Conservation (phyloP, 768 basidiomycete genomes). For the Goffeauzyma gilvescens region DNA sequence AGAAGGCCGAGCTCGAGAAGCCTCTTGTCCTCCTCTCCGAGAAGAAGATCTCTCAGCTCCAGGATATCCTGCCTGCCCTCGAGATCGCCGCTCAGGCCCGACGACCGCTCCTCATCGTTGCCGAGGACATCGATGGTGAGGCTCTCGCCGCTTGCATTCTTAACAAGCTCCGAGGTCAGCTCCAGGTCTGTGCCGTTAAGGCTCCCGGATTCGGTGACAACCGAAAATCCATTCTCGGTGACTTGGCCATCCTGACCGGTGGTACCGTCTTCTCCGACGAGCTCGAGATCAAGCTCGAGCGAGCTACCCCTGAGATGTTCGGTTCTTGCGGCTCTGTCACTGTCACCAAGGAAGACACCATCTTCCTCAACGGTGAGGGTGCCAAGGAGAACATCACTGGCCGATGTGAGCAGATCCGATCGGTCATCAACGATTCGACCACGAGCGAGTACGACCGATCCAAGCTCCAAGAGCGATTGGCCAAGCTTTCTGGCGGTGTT, state of each 20-base stretch:
- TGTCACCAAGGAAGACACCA: constrained; percentile 95
- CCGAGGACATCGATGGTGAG: constrained; percentile 94
- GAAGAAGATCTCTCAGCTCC: constrained; percentile 90
- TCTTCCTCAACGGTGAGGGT: constrained; percentile 83
- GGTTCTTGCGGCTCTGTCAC: constrained; percentile 80
- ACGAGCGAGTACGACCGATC: constrained; percentile 86
- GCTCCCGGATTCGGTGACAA: constrained; percentile 96
- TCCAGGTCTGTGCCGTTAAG: constrained; percentile 84
- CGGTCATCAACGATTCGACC: constrained; percentile 56
- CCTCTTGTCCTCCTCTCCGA: constrained; percentile 81
- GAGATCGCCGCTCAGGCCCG: constrained; percentile 42
- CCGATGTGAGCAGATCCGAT: constrained; percentile 87
- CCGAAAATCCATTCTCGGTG: constrained; percentile 93
- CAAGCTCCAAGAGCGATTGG: constrained; percentile 90
- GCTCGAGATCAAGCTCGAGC: constrained; percentile 92
- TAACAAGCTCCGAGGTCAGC: constrained; percentile 97
- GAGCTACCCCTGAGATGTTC: constrained; percentile 67
- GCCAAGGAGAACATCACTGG: constrained; percentile 74
- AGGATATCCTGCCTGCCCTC: constrained; percentile 85
- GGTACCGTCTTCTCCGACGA: constrained; percentile 94
- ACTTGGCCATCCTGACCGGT: constrained; percentile 89
- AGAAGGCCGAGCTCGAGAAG: constrained; percentile 94
- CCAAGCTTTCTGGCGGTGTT: constrained; percentile 87
- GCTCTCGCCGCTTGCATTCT: constrained; percentile 93
- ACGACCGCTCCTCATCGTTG: constrained; percentile 85